Percentiles rank a stretch among this genome's conserved stretches.
These are phyloP conservation scores for Scheffersomyces insectosa DNA, from an alignment of 1,139 yeast genomes.

Conservation along the genomic window DNA sequence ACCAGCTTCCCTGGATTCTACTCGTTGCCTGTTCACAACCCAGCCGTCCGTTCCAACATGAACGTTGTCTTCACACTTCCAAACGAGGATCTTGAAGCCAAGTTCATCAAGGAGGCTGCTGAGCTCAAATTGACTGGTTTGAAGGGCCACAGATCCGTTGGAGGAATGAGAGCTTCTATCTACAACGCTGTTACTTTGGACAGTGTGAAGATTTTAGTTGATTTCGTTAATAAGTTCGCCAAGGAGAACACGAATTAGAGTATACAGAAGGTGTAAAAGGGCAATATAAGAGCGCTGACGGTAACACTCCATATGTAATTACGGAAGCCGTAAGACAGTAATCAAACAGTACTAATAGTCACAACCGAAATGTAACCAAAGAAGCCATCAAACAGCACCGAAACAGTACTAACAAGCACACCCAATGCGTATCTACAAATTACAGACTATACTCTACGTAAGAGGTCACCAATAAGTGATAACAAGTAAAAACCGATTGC, in stretches of 20 bases:
- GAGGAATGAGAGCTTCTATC: constrained; percentile 92
- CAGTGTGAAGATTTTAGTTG: constrained; percentile 61
- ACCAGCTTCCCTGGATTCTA: constrained; percentile 66
- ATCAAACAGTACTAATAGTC: too few species aligned
- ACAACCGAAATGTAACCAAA: too few species aligned
- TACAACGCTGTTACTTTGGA: constrained; percentile 80
- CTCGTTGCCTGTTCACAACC: constrained; percentile 62
- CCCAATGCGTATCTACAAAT: too few species aligned
- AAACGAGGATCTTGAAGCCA: constrained; percentile 59
- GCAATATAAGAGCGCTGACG: too few species aligned
- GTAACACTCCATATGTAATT: too few species aligned
- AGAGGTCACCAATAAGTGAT: too few species aligned
- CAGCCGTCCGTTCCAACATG: constrained; percentile 75
- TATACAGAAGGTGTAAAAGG: too few species aligned
- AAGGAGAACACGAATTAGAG: constrained; percentile 22
- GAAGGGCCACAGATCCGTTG: constrained; percentile 96
- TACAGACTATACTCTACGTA: too few species aligned
- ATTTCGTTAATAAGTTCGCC: constrained; percentile 67
- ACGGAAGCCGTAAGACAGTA: too few species aligned
- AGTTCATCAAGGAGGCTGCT: constrained; percentile 64
- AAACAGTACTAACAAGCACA: too few species aligned
- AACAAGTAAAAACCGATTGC: too few species aligned
- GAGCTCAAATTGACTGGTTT: constrained; percentile 63
- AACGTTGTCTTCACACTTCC: constrained; percentile 86
- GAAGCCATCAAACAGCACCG: too few species aligned